Evolutionary conservation across 306 rosid species (phyloP).

Genomic region (Citrullus amarus): DNA sequence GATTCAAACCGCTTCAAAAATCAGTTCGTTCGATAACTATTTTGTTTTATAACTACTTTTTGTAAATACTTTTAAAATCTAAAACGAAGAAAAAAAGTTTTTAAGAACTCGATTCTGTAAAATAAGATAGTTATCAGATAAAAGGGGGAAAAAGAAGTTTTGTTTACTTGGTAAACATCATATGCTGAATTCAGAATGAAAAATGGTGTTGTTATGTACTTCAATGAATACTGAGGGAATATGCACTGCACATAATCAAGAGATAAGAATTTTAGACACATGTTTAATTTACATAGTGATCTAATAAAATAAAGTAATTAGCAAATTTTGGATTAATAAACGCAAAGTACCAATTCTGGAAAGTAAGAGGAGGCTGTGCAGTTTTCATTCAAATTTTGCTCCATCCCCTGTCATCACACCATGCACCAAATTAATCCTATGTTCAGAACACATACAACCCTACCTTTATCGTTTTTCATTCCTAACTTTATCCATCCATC

Average conservation of each 20-base stretch:
- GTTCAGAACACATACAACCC: background rate
- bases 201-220: slow-evolving; percentile 45
- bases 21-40: no score
- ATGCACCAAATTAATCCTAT: slow-evolving; percentile 11
- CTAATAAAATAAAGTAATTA: background rate
- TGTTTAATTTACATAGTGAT: background rate
- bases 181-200: slow-evolving; percentile 70
- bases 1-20: background rate
- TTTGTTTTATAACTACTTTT: no score
- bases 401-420: slow-evolving; percentile 44
- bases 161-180: slow-evolving; percentile 31
- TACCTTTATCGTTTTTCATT: background rate
- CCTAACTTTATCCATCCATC: no score
- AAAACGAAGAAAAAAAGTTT: no score
- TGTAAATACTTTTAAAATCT: no score
- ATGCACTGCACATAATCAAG: slow-evolving; percentile 45
- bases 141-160: background rate
- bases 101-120: no score
- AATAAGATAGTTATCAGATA: no score
- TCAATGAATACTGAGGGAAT: slow-evolving; percentile 58
- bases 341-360: slow-evolving; percentile 48
- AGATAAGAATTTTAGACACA: slow-evolving; percentile 12
- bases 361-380: slow-evolving; percentile 34
- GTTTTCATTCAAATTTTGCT: slow-evolving; percentile 41
- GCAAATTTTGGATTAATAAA: background rate